Evolutionary conservation across 345 rosid species (phyloP).

Genomic region (Raphanus sativus): DNA sequence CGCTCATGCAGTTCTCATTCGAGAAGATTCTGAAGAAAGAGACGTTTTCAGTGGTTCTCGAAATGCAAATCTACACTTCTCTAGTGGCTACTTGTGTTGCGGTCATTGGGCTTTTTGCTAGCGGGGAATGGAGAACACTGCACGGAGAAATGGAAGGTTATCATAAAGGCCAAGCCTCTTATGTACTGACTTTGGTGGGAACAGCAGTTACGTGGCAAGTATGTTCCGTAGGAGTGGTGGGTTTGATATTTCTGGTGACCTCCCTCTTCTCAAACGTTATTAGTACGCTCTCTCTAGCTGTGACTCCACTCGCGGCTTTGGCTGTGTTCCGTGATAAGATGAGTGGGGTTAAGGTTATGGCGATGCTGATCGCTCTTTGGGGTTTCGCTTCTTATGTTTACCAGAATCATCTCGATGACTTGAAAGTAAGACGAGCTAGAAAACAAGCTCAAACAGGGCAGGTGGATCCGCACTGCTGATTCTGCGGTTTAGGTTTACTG

Average conservation of each 20-base stretch:
- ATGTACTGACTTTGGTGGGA: constrained; percentile 43
- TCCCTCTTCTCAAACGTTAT: constrained; percentile 51
- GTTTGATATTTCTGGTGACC: constrained; percentile 42
- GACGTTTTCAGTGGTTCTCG: constrained; percentile 43
- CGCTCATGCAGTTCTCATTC: constrained; percentile 77
- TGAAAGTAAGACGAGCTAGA: constrained; percentile 46
- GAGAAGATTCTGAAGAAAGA: constrained; percentile 52
- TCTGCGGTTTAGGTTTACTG: background rate
- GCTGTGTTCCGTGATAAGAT: constrained; percentile 41
- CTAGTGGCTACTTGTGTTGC: constrained; percentile 41
- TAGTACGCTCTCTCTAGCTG: constrained; percentile 37
- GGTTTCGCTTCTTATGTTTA: constrained; percentile 51
- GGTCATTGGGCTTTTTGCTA: constrained; percentile 40
- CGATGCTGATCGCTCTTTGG: constrained; percentile 46
- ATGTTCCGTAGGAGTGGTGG: constrained; percentile 44
- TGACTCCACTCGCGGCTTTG: constrained; percentile 39
- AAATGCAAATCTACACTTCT: constrained; percentile 58
- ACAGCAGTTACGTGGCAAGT: constrained; percentile 47
- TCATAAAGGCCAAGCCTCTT: constrained; percentile 34
- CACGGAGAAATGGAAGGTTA: constrained; percentile 46
- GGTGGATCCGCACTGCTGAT: constrained; percentile 9
- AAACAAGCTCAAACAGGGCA: constrained; percentile 6
- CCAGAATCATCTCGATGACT: constrained; percentile 45
- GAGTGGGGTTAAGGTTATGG: constrained; percentile 40
- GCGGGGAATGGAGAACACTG: constrained; percentile 44